These are phyloP conservation scores for Tylopilus felleus DNA, from an alignment of 768 basidiomycete genomes.

Conservation along the genomic window DNA sequence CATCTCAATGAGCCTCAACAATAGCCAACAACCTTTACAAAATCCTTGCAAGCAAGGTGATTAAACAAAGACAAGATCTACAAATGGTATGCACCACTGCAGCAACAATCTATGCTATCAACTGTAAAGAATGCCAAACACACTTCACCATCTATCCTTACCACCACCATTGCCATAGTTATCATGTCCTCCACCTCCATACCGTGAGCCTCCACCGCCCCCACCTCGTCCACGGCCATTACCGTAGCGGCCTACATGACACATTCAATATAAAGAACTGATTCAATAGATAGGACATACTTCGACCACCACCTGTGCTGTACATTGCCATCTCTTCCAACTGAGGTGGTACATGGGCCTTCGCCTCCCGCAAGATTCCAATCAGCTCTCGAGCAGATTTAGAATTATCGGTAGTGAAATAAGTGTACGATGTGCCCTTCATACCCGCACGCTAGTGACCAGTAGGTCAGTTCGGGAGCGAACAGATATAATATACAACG, in stretches of 20 bases:
- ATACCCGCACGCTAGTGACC: conserved; percentile 73
- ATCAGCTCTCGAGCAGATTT: conserved; percentile 93
- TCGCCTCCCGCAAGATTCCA: conserved; percentile 81
- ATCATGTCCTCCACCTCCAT: conserved; percentile 24
- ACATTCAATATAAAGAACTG: not conserved
- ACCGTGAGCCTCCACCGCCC: conserved; percentile 19
- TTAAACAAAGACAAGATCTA: conserved; percentile 14
- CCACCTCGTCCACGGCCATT: conserved; percentile 34
- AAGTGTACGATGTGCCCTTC: conserved; percentile 92
- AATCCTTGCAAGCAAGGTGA: not conserved
- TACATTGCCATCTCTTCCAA: conserved; percentile 92
- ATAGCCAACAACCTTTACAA: not conserved
- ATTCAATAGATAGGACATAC: conserved; percentile 37
- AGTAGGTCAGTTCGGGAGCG: conserved; percentile 12
- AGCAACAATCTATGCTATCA: conserved; percentile 19
- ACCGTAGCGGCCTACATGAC: conserved; percentile 55
- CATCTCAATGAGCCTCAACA: too few relatives aligned
- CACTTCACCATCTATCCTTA: conserved; percentile 23
- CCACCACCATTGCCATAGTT: conserved; percentile 22
- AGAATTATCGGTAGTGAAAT: conserved; percentile 95
- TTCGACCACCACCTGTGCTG: conserved; percentile 74
- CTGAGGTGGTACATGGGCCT: conserved; percentile 81
- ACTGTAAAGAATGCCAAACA: conserved; percentile 3
- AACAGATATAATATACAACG: conserved; percentile 21
- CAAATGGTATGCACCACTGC: conserved; percentile 24